Base-by-base conservation (phyloP, 257 asterid species). In the Fraxinus quadrangulata region DNA sequence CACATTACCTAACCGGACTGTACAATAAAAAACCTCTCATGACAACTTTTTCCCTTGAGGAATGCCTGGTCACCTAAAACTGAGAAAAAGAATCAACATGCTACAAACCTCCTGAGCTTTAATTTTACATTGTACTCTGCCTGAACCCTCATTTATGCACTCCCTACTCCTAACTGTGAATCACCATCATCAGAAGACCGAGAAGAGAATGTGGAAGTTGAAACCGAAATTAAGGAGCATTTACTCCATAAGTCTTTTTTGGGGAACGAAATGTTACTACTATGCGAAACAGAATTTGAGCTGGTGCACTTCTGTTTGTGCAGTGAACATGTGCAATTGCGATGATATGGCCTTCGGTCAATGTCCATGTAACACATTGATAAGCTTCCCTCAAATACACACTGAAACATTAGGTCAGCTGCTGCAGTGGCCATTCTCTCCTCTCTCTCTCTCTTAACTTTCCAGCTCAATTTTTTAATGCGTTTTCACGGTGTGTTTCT, bases 291-390 rank as follows among this genome's bases (percentile, higher is more conserved):
- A 77, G 23, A 24, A 14, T 16, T 45, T 16, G 63, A 54, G 71
- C 28, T 21, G 24, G 31, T 5, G 14, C 16, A 65, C 67, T 72
- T 37, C 67, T 39, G 24, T 13, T 40, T 66, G 72, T 78, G 76
- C 31, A 71, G 70, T 0, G 81, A 77, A 42, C 70, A 78, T 45
- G 34, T 78, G 73, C 81, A 78, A 28, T 71, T 56, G 7, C 72
- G 67, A 72, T 86, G 89, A 45, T 84, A 84, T 3, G 90, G 89
- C 70, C 89, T 80, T 2, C 88, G 68, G 70, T 89, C 63, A 51
- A 51, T 19, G 24, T 19, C 63, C 63, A 51, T 51, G 10, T 51
- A 10, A 6, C 63, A 19, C 63, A 51, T 51, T 73, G 78, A 37
- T 79, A 79, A 24, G 47, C 75, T 40, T 69, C 69, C 23, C 16